Conservation (phyloP, 805 yeast genomes). For the Brettanomyces bruxellensis region DNA sequence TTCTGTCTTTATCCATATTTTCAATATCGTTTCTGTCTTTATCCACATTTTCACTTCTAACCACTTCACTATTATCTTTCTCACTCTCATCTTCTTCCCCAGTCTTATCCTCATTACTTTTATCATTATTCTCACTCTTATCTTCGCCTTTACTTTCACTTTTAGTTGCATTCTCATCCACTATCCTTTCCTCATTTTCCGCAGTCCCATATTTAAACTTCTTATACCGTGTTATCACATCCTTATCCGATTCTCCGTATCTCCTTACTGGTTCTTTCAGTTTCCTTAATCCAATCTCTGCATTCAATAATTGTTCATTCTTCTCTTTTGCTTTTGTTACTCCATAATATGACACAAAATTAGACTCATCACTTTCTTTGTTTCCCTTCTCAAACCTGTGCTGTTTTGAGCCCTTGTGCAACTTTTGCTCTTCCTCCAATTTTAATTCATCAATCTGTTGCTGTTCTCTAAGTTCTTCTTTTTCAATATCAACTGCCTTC, state of each 20-base stretch:
- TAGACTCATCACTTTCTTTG: not conserved
- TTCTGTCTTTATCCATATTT: too few species aligned
- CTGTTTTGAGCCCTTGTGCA: slow-evolving; percentile 1
- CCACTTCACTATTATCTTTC: too few species aligned
- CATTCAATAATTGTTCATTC: slow-evolving; percentile 1
- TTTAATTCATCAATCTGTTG: not conserved
- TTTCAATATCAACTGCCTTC: not conserved
- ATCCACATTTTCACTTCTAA: too few species aligned
- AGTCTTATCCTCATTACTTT: too few species aligned
- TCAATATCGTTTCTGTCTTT: too few species aligned
- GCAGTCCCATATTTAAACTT: slow-evolving; percentile 3
- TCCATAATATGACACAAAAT: not conserved
- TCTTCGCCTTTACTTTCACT: too few species aligned
- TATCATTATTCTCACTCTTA: not conserved
- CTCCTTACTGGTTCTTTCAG: slow-evolving; percentile 9
- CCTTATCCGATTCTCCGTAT: slow-evolving; percentile 13
- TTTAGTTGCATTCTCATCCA: too few species aligned
- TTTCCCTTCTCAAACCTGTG: not conserved
- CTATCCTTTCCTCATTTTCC: not conserved
- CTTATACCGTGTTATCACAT: slow-evolving; percentile 5
- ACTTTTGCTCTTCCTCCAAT: not conserved
- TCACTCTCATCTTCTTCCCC: too few species aligned
- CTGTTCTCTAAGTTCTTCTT: slow-evolving; percentile 1
- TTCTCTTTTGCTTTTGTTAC: slow-evolving; percentile 1
- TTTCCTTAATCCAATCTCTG: slow-evolving; percentile 6